Conservation (phyloP, 805 yeast genomes). For the Nakazawaea wickerhamii region DNA sequence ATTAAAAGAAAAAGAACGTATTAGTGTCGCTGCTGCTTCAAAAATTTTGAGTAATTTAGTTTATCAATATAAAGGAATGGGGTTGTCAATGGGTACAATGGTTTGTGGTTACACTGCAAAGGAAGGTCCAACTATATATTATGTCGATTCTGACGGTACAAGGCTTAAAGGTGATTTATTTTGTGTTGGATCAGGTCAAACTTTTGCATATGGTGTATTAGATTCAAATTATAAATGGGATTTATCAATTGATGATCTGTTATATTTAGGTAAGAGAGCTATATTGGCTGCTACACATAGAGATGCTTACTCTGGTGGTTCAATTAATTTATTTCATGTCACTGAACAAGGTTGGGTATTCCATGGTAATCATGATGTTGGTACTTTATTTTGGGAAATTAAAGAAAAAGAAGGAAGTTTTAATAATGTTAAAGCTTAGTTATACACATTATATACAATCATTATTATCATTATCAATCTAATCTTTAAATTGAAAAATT, state of each 20-base stretch:
- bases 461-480: too few species aligned
- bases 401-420: slow-evolving; percentile 86
- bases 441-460: neutral
- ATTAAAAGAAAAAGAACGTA: slow-evolving; percentile 89
- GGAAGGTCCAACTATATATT: slow-evolving; percentile 93
- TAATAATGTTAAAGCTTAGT: slow-evolving; percentile 61
- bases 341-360: slow-evolving; percentile 91
- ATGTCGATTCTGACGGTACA: slow-evolving; percentile 96
- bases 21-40: slow-evolving; percentile 94
- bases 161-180: slow-evolving; percentile 91
- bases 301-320: slow-evolving; percentile 98
- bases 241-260: slow-evolving; percentile 85
- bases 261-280: slow-evolving; percentile 89
- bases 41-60: slow-evolving; percentile 88
- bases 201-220: slow-evolving; percentile 97
- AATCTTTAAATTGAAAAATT: neutral
- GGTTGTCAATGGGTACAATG: slow-evolving; percentile 99
- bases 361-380: slow-evolving; percentile 94
- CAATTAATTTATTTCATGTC: slow-evolving; percentile 88
- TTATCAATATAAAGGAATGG: slow-evolving; percentile 93
- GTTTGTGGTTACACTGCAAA: slow-evolving; percentile 93
- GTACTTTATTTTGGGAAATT: slow-evolving; percentile 84
- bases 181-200: slow-evolving; percentile 98
- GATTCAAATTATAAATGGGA: slow-evolving; percentile 94
- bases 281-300: slow-evolving; percentile 97